phyloP scores from a whole-genome alignment of 78 protist species.

The Speleostelium caveatum region DNA sequence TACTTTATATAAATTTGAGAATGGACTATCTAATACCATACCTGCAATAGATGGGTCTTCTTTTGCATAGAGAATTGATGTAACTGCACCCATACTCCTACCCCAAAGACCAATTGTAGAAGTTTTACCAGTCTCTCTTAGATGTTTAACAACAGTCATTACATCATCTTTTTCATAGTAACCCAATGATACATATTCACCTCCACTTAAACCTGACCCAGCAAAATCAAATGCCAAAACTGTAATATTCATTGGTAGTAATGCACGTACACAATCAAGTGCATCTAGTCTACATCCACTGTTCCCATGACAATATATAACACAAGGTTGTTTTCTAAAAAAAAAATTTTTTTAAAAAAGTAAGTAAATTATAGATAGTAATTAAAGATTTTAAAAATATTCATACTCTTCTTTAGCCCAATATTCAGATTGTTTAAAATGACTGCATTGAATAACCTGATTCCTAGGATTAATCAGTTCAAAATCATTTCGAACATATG shows the following conservation, averaged over 20 bases:
- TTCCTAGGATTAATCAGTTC: conserved; percentile 60
- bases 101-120: conserved; percentile 89
- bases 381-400: neutral
- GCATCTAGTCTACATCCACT: conserved; percentile 83
- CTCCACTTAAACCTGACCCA: conserved; percentile 84
- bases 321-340: conserved; percentile 76
- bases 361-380: neutral
- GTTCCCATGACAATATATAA: conserved; percentile 86
- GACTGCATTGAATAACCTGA: conserved; percentile 72
- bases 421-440: conserved; percentile 70
- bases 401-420: conserved; percentile 50
- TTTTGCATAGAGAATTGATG: conserved; percentile 74
- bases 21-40: conserved; percentile 85
- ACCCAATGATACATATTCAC: conserved; percentile 89
- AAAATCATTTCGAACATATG: conserved; percentile 75
- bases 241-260: conserved; percentile 75
- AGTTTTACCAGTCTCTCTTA: conserved; percentile 51
- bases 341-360: neutral
- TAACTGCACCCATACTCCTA: conserved; percentile 87
- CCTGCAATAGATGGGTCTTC: conserved; percentile 84
- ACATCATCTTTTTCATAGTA: conserved; percentile 84
- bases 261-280: conserved; percentile 64
- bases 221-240: conserved; percentile 86
- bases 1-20: conserved; percentile 73
- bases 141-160: conserved; percentile 49